These are phyloP conservation scores for Mortierella sp. DNA, from an alignment of 371 early-diverging fungal genomes.

Conservation along the genomic window DNA sequence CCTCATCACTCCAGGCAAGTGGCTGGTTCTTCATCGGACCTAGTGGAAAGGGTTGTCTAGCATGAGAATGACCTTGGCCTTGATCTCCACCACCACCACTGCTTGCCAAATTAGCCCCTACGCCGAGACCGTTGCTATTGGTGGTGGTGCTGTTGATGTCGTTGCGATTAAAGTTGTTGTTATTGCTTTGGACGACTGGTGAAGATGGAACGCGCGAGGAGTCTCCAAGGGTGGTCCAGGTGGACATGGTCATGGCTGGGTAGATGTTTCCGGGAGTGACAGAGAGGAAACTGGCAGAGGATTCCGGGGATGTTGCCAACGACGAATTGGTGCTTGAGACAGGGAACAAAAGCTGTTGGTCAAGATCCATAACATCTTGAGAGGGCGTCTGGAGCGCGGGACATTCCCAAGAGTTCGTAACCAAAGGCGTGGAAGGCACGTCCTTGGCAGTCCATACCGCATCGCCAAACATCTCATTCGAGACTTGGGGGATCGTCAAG, in stretches of 20 bases:
- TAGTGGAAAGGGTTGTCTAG: neutral
- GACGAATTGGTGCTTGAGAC: neutral
- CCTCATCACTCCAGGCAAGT: conserved; percentile 15
- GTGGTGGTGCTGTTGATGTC: neutral
- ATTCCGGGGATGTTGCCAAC: neutral
- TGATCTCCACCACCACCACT: too few species aligned
- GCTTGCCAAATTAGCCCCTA: neutral
- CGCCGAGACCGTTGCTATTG: neutral
- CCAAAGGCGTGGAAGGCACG: neutral
- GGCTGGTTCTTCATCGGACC: neutral
- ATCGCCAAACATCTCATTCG: neutral
- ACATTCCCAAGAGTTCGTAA: neutral
- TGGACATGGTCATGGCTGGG: neutral
- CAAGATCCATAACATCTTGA: neutral
- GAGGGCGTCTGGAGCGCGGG: neutral
- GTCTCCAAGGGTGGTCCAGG: neutral
- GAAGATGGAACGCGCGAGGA: neutral
- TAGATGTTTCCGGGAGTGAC: too few species aligned
- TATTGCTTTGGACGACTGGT: neutral
- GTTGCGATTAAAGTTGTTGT: neutral
- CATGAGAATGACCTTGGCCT: neutral
- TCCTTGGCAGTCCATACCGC: neutral
- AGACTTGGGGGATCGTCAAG: neutral
- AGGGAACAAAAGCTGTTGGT: neutral
- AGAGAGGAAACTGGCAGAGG: too few species aligned